These are phyloP conservation scores for Pterocarpus macrocarpus DNA, from an alignment of 306 rosid genomes.

Conservation along the genomic window DNA sequence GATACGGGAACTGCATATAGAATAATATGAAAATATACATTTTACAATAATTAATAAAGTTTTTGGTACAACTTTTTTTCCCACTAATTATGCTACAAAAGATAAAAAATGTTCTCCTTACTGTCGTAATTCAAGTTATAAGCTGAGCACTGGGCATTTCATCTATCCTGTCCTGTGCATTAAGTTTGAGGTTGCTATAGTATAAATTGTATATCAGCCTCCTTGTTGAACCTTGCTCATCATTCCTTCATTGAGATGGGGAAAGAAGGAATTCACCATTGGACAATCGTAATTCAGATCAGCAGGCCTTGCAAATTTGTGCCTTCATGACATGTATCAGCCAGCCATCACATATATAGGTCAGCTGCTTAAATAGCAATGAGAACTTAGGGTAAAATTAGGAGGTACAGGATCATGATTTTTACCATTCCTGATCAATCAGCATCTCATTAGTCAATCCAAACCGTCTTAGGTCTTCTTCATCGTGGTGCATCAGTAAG, in stretches of 20 bases:
- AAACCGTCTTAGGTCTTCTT: slow-evolving; percentile 72
- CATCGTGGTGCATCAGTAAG: slow-evolving; percentile 69
- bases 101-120: not conserved
- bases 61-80: not conserved
- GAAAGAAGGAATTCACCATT: slow-evolving; percentile 81
- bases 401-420: not conserved
- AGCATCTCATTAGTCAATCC: slow-evolving; percentile 89
- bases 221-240: not conserved
- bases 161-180: too few species aligned
- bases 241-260: slow-evolving; percentile 63
- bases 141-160: not conserved
- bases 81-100: not conserved
- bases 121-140: not conserved
- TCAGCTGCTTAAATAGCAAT: not conserved
- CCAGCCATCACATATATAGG: not conserved
- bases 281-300: slow-evolving; percentile 91
- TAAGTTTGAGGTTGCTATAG: not conserved
- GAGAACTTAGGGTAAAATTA: not conserved
- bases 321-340: slow-evolving; percentile 60
- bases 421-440: slow-evolving; percentile 83
- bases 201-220: not conserved
- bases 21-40: not conserved
- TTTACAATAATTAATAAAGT: not conserved
- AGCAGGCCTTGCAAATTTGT: slow-evolving; percentile 77
- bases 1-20: not conserved